A percentile compares a stretch with the other conserved stretches of the same genome.
These are phyloP conservation scores for Metarhizium album DNA, from an alignment of 2,329 filamentous ascomycete genomes.

Conservation along the genomic window DNA sequence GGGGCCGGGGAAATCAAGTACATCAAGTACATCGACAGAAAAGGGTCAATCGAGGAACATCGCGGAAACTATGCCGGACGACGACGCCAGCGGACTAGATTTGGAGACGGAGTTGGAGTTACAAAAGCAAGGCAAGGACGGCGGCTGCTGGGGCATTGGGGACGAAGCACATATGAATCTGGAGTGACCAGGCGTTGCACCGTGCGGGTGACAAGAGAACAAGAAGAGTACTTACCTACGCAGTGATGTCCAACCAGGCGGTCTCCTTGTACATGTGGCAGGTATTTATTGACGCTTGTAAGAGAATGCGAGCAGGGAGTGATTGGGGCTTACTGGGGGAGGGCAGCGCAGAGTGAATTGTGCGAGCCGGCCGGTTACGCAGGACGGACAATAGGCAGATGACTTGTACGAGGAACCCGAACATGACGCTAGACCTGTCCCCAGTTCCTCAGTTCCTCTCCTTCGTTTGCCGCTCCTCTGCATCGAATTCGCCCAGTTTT, in stretches of 20 bases:
- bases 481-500: too few relatives aligned
- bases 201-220: background rate
- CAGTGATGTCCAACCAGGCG: background rate
- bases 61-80: conserved; percentile 33
- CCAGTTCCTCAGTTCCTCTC: too few relatives aligned
- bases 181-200: conserved; percentile 37
- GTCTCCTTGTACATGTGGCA: background rate
- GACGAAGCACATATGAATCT: conserved; percentile 79
- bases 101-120: conserved; percentile 39
- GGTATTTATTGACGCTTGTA: background rate
- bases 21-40: conserved; percentile 16
- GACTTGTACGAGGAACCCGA: background rate
- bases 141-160: conserved; percentile 62
- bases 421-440: background rate
- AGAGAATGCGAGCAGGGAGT: background rate
- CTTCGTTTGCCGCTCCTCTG: background rate
- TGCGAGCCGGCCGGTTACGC: background rate
- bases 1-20: conserved; percentile 23
- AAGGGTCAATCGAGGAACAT: conserved; percentile 29
- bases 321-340: background rate
- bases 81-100: conserved; percentile 29
- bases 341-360: background rate
- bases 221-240: background rate
- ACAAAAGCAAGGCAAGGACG: conserved; percentile 43
- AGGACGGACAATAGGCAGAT: background rate